Evolutionary conservation across 192 early-diverging fungal genomes (phyloP).

Genomic region (Entomortierella chlamydospora): DNA sequence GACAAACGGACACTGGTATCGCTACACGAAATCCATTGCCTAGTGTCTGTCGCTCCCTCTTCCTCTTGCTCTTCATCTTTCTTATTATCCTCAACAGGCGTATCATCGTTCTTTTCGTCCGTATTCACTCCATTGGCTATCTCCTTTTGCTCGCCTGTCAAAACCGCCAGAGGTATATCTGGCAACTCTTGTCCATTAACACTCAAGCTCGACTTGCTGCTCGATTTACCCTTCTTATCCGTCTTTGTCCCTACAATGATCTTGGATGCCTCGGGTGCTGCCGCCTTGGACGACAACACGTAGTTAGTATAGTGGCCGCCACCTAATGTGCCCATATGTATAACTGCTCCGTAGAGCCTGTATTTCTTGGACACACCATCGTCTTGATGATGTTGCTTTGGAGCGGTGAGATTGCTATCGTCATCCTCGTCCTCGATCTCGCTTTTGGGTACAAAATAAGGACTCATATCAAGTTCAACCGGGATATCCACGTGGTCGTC

Average conservation of each 20-base stretch:
- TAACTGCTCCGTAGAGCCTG: conserved; percentile 60
- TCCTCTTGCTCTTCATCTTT: not conserved
- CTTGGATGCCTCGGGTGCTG: conserved; percentile 1
- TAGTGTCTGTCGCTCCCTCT: conserved; percentile 9
- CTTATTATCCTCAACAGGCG: not conserved
- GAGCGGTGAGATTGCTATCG: not conserved
- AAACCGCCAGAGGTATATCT: conserved; percentile 5
- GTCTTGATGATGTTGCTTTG: not conserved
- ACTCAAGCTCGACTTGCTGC: not conserved
- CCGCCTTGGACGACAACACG: conserved; percentile 47
- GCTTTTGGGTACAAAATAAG: conserved; percentile 49
- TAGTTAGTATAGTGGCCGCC: conserved; percentile 61
- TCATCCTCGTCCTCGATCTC: conserved; percentile 44
- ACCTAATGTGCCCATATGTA: conserved; percentile 56
- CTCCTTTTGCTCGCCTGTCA: not conserved
- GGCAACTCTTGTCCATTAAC: not conserved
- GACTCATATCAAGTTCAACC: conserved; percentile 51
- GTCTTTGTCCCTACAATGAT: not conserved
- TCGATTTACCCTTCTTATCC: not conserved
- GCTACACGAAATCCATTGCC: conserved; percentile 60
- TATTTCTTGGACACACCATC: conserved; percentile 32
- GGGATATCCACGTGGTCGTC: conserved; percentile 57
- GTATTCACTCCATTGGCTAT: not conserved
- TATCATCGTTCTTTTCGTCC: not conserved
- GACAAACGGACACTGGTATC: conserved; percentile 50